phyloP scores from a whole-genome alignment of 2,329 filamentous ascomycete species.

The Talaromyces marneffei region DNA sequence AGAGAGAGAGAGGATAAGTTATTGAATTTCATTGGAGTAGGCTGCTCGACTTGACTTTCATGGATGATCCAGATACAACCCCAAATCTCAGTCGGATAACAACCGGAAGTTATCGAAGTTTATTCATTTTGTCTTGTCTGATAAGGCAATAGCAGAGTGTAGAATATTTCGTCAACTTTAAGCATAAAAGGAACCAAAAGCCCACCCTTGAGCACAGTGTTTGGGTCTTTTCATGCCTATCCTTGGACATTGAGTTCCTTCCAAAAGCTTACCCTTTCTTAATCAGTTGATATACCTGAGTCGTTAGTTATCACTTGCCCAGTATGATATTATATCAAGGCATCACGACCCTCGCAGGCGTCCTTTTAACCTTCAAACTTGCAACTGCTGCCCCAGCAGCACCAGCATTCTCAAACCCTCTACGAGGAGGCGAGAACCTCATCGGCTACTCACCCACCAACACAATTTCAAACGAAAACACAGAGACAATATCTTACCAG shows the following conservation, averaged over 20 bases:
- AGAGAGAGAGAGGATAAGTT: neutral
- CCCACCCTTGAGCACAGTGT: neutral
- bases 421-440: conserved; percentile 27
- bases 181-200: neutral
- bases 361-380: neutral
- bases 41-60: neutral
- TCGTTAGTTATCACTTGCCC: neutral
- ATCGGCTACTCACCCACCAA: conserved; percentile 38
- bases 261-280: neutral
- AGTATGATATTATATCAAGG: neutral
- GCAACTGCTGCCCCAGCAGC: conserved; percentile 22
- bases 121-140: neutral
- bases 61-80: neutral
- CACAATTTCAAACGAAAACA: conserved; percentile 30
- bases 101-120: neutral
- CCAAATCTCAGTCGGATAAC: neutral
- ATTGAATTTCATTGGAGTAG: neutral
- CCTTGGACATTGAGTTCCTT: neutral
- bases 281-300: too few relatives aligned
- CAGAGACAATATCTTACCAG: conserved; percentile 35
- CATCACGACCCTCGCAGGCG: neutral
- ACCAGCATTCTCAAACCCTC: conserved; percentile 18
- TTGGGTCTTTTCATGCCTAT: neutral
- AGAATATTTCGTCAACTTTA: too few relatives aligned
- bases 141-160: too few relatives aligned